phyloP scores from a whole-genome alignment of 768 basidiomycete genomes.

The Pulveroboletus frians region DNA sequence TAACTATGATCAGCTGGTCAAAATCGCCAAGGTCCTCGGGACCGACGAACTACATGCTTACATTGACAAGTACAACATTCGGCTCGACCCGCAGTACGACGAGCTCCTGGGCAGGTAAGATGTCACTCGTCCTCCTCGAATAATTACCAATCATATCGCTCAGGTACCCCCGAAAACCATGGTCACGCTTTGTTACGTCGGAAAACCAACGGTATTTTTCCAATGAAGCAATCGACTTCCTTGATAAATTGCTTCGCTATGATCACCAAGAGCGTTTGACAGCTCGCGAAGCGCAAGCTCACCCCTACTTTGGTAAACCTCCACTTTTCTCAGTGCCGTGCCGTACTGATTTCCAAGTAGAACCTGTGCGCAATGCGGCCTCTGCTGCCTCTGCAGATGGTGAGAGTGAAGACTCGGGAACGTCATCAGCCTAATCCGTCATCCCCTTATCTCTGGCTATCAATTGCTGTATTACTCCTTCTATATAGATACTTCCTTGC shows the following conservation, averaged over 20 bases:
- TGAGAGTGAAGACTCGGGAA: conserved; percentile 52
- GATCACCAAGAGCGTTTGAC: conserved; percentile 97
- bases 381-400: conserved; percentile 45
- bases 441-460: conserved; percentile 22
- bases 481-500: conserved; percentile 30
- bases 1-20: conserved; percentile 97
- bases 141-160: background rate
- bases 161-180: conserved; percentile 90
- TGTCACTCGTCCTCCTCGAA: conserved; percentile 1
- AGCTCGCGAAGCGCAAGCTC: conserved; percentile 86
- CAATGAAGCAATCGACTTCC: conserved; percentile 93
- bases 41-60: conserved; percentile 93
- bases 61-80: conserved; percentile 92
- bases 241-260: conserved; percentile 93
- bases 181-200: conserved; percentile 92
- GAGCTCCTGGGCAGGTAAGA: conserved; percentile 81
- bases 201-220: conserved; percentile 96
- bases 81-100: conserved; percentile 93
- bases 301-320: conserved; percentile 82
- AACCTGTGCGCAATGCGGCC: conserved; percentile 56
- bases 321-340: conserved; percentile 5
- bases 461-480: conserved; percentile 31
- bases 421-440: conserved; percentile 30
- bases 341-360: conserved; percentile 35
- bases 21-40: conserved; percentile 95